Percentiles rank a stretch among this genome's conserved stretches.
These are phyloP conservation scores for Fusarium falciforme DNA, from an alignment of 2,329 filamentous ascomycete genomes.

Conservation along the genomic window DNA sequence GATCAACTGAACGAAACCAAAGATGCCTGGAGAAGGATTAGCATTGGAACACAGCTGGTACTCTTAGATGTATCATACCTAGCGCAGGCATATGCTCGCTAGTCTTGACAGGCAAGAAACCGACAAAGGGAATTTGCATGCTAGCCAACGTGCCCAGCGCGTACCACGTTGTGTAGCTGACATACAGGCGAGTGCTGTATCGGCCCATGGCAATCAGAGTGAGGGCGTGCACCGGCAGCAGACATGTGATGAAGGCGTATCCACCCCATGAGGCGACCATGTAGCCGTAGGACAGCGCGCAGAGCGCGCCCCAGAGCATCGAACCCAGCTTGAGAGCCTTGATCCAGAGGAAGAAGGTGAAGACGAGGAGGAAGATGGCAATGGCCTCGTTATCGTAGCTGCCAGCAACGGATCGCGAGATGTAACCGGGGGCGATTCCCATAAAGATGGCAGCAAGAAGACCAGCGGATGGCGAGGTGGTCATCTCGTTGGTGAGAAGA, in stretches of 20 bases:
- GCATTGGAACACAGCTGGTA: neutral
- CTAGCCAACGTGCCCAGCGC: constrained; percentile 93
- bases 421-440: constrained; percentile 97
- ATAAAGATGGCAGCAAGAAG: constrained; percentile 95
- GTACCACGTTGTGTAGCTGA: constrained; percentile 98
- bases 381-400: constrained; percentile 99
- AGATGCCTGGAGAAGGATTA: constrained; percentile 73
- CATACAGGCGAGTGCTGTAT: constrained; percentile 93
- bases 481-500: constrained; percentile 97
- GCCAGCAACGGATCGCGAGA: constrained; percentile 95
- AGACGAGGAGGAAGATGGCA: constrained; percentile 97
- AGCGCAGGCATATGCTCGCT: constrained; percentile 99
- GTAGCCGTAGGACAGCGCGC: constrained; percentile 98
- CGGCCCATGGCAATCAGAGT: constrained; percentile 96
- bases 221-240: constrained; percentile 93
- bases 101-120: constrained; percentile 94
- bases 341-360: constrained; percentile 99
- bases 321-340: constrained; percentile 97
- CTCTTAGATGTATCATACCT: constrained; percentile 61
- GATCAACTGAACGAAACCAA: constrained; percentile 93
- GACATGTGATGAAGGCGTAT: constrained; percentile 98
- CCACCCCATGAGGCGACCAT: constrained; percentile 99
- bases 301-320: constrained; percentile 94
- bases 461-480: constrained; percentile 91
- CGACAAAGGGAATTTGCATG: constrained; percentile 99